Conservation (phyloP, 495 filamentous ascomycete genomes). For the Penicillium taxi region DNA sequence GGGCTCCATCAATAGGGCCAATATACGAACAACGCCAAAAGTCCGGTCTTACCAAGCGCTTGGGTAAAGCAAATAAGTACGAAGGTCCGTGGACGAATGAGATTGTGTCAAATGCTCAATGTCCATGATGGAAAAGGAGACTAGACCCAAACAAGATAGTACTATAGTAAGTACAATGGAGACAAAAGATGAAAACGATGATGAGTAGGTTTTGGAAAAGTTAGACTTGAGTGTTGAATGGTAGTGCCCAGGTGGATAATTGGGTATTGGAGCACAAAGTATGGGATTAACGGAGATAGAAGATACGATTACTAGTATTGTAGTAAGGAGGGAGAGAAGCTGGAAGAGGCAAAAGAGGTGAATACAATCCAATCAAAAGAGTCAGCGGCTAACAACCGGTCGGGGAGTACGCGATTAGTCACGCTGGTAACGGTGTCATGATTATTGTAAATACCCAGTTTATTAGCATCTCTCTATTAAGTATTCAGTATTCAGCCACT, state of each 20-base stretch:
- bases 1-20: no score
- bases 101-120: constrained; percentile 1
- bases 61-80: constrained; percentile 6
- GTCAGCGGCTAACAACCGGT: constrained; percentile 13
- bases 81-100: constrained; percentile 16
- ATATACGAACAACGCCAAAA: constrained; percentile 3
- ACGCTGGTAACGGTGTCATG: constrained; percentile 16
- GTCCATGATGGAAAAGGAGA: no score
- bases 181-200: not conserved
- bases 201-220: not conserved
- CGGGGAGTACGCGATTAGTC: constrained; percentile 20
- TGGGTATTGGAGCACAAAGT: no score
- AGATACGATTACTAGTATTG: no score
- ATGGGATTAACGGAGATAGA: not conserved
- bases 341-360: constrained; percentile 1
- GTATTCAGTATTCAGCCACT: constrained; percentile 9
- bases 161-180: no score
- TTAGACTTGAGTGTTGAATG: not conserved
- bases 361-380: constrained; percentile 3
- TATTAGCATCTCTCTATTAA: no score
- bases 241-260: not conserved
- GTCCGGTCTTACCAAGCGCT: constrained; percentile 14
- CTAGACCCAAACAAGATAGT: no score
- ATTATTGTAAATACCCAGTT: no score
- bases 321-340: not conserved